A percentile compares a stretch with the other conserved stretches of the same genome.
Evolutionary conservation across 331 rosid genomes (phyloP).

Genomic region (Rosa hybrid): DNA sequence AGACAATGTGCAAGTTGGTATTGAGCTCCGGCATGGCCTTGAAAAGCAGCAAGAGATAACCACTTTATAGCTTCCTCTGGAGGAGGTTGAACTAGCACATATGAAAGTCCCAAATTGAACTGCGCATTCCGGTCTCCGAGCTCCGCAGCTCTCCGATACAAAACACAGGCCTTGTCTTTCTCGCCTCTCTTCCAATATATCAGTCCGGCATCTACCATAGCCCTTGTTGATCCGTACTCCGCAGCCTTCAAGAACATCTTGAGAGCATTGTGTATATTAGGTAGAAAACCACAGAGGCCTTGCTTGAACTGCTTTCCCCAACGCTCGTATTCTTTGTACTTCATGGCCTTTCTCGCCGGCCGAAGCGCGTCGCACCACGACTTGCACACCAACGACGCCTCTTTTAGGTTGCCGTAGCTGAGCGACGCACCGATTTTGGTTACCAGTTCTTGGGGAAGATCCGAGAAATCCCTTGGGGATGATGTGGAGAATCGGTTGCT

Average conservation of each 20-base stretch:
- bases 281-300: constrained; percentile 51
- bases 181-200: constrained; percentile 74
- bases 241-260: constrained; percentile 60
- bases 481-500: too few species aligned
- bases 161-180: constrained; percentile 45
- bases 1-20: constrained; percentile 69
- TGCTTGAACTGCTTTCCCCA: constrained; percentile 90
- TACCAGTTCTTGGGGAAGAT: constrained; percentile 22
- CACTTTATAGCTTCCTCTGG: constrained; percentile 66
- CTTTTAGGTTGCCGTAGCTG: constrained; percentile 49
- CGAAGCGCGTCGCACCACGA: constrained; percentile 68
- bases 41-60: constrained; percentile 53
- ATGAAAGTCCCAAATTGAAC: constrained; percentile 79
- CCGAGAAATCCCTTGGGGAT: not conserved
- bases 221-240: constrained; percentile 66
- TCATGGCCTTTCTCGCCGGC: constrained; percentile 27
- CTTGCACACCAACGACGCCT: constrained; percentile 72
- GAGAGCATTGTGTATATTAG: constrained; percentile 58
- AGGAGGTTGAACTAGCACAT: constrained; percentile 69
- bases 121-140: constrained; percentile 65
- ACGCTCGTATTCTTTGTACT: constrained; percentile 13
- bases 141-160: constrained; percentile 57
- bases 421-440: constrained; percentile 56
- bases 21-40: constrained; percentile 73
- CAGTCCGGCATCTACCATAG: constrained; percentile 89